These are phyloP conservation scores for Tulasnella sp. DNA, from an alignment of 768 basidiomycete species.

Conservation along the genomic window DNA sequence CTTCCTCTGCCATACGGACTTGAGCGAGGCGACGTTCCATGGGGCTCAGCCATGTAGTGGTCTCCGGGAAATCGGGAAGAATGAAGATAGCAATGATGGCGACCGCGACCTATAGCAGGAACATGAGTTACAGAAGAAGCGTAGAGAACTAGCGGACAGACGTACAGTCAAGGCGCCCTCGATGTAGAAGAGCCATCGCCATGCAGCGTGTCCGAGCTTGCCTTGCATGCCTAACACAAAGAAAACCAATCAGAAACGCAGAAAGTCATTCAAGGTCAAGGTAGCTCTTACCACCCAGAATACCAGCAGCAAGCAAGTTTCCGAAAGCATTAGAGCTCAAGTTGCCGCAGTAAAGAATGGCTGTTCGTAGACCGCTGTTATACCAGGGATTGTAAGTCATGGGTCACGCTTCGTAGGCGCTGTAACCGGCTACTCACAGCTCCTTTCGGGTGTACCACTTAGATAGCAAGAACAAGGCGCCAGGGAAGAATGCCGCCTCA, in stretches of 20 bases:
- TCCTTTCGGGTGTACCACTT: conserved; percentile 41
- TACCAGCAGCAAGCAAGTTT: conserved; percentile 68
- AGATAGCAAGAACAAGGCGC: conserved; percentile 55
- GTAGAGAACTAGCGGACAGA: background rate
- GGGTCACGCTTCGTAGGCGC: conserved; percentile 30
- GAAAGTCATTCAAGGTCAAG: background rate
- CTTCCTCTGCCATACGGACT: conserved; percentile 56
- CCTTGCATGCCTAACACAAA: conserved; percentile 53
- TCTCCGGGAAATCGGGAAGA: conserved; percentile 70
- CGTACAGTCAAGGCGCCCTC: conserved; percentile 33
- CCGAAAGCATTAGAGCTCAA: conserved; percentile 81
- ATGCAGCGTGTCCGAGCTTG: conserved; percentile 48
- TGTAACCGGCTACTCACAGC: conserved; percentile 30
- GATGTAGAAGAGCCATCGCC: conserved; percentile 67
- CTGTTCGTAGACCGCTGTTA: conserved; percentile 52
- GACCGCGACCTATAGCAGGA: conserved; percentile 36
- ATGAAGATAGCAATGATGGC: conserved; percentile 55
- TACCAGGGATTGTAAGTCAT: conserved; percentile 24
- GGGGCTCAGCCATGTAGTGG: conserved; percentile 53
- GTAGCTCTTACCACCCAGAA: conserved; percentile 45
- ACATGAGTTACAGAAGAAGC: background rate
- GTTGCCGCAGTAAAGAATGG: conserved; percentile 65
- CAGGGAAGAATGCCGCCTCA: conserved; percentile 37
- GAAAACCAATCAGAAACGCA: background rate
- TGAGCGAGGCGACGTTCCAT: conserved; percentile 55